phyloP scores from a whole-genome alignment of 1,284 basidiomycete species.

The Cutaneotrichosporon spelunceum region DNA sequence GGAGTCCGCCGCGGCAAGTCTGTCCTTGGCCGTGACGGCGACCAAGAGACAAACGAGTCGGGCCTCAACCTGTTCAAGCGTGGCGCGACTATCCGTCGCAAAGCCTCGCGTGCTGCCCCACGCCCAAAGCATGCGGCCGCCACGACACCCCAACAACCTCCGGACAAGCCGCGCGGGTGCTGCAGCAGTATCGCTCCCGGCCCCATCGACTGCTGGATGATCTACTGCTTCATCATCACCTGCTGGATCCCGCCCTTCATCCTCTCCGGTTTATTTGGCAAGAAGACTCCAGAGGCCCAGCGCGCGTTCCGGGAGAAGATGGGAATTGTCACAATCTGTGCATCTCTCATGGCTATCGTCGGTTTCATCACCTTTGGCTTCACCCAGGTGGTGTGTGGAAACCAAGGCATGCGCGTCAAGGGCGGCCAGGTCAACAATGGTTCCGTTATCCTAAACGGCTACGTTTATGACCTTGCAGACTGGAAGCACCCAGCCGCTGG shows the following conservation, averaged over 20 bases:
- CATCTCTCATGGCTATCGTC: slow-evolving; percentile 80
- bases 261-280: slow-evolving; percentile 61
- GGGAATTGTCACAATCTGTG: slow-evolving; percentile 80
- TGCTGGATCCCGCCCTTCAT: slow-evolving; percentile 74
- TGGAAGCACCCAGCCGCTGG: slow-evolving; percentile 76
- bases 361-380: slow-evolving; percentile 99
- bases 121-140: slow-evolving; percentile 31
- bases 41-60: slow-evolving; percentile 81
- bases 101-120: slow-evolving; percentile 57
- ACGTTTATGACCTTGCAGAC: slow-evolving; percentile 81
- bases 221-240: slow-evolving; percentile 87
- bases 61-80: slow-evolving; percentile 83
- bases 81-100: slow-evolving; percentile 69
- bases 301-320: slow-evolving; percentile 97
- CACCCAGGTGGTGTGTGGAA: slow-evolving; percentile 88
- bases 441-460: slow-evolving; percentile 89
- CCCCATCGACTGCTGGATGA: slow-evolving; percentile 91
- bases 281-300: slow-evolving; percentile 87
- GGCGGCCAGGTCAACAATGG: slow-evolving; percentile 71
- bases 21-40: slow-evolving; percentile 78
- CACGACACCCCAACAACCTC: slow-evolving; percentile 9
- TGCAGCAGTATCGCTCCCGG: slow-evolving; percentile 63
- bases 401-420: slow-evolving; percentile 68
- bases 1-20: slow-evolving; percentile 76
- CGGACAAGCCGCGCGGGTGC: slow-evolving; percentile 24